Base-by-base conservation (phyloP, 768 basidiomycete species). In the Tricholomella constricta region DNA sequence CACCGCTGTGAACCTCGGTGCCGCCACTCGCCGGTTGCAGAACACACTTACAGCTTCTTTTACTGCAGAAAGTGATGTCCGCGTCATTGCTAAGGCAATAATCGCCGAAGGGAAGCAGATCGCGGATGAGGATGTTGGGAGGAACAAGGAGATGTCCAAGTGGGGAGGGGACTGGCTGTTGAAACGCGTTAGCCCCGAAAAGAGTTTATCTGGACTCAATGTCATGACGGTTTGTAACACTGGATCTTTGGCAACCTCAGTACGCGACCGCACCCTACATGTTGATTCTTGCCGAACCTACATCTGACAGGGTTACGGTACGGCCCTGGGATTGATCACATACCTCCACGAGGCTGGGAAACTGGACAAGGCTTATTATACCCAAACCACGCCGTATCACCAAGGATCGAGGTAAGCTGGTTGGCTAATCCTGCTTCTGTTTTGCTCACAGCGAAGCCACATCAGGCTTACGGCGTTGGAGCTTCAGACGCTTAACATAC, bases 161-260 rank as follows among this genome's bases (percentile, higher is more conserved):
- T 78, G 82, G 69, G 94, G 94, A 22, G 94, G 88, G 2, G 85
- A 90, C 29, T 98, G 95, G 95, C 73, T 97, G 32, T 65, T 86
- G 32, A 69, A 82, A 35, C 71, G 72, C 29, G 74, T 79, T 19
- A 77, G 74, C 54, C 62, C 57, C 22, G 66, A 64, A 43, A 70
- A 60, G 1, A 57, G 60, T n/a, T 74, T 72, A 23, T 73, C 73
- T 40, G 78, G 73, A 34, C 69, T 97, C 52, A 94, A 91, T 64
- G 82, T 96, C 17, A 73, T 97, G 68, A 97, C 95, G 14, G 92
- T 98, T 10, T 98, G 95, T 74, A 98, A 98, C 69, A 98, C 95
- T n/a, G 95, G 95, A 4, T 92, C 89, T 20, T 78, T 98, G 57
- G 95, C 96, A 1, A 97, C 94, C 9, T 96, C 94, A 26, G 94